Percentiles rank a stretch among this genome's conserved stretches.
phyloP scores from a whole-genome alignment of 345 rosid species.

The Bretschneidera sinensis region DNA sequence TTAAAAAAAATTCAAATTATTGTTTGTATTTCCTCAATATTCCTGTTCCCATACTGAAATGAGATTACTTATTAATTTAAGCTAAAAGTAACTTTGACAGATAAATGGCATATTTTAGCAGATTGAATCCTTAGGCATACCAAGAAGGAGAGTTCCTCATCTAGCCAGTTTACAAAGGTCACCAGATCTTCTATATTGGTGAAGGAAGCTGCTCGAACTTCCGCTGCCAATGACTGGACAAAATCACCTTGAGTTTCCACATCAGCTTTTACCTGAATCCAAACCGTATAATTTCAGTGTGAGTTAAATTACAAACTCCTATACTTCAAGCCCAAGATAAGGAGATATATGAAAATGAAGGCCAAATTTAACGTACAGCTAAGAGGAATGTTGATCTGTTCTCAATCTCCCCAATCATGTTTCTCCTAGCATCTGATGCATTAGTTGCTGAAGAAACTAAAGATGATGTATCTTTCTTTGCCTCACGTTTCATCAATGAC shows the following conservation, averaged over 20 bases:
- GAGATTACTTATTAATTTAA: constrained; percentile 1
- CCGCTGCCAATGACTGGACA: constrained; percentile 84
- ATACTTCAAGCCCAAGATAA: constrained; percentile 4
- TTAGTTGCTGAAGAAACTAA: constrained; percentile 65
- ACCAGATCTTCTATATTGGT: constrained; percentile 66
- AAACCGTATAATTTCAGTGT: constrained; percentile 7
- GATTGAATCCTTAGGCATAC: constrained; percentile 28
- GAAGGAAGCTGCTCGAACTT: constrained; percentile 87
- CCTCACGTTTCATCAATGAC: constrained; percentile 90
- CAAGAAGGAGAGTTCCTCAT: constrained; percentile 98
- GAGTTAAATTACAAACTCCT: constrained; percentile 14
- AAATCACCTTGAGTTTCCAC: constrained; percentile 99
- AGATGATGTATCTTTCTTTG: constrained; percentile 76
- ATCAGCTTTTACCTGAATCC: constrained; percentile 86
- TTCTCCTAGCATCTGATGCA: constrained; percentile 73
- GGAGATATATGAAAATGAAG: constrained; percentile 7
- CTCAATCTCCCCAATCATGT: constrained; percentile 94
- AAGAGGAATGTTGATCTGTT: constrained; percentile 91
- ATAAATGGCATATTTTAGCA: background rate
- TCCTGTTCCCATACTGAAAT: background rate
- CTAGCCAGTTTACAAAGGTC: constrained; percentile 95
- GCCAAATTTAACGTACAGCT: constrained; percentile 53
- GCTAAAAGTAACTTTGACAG: background rate
- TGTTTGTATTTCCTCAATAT: constrained; percentile 3
- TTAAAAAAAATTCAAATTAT: background rate